Conservation (phyloP, 164 flowering plant genomes). For the Annona cherimola region DNA sequence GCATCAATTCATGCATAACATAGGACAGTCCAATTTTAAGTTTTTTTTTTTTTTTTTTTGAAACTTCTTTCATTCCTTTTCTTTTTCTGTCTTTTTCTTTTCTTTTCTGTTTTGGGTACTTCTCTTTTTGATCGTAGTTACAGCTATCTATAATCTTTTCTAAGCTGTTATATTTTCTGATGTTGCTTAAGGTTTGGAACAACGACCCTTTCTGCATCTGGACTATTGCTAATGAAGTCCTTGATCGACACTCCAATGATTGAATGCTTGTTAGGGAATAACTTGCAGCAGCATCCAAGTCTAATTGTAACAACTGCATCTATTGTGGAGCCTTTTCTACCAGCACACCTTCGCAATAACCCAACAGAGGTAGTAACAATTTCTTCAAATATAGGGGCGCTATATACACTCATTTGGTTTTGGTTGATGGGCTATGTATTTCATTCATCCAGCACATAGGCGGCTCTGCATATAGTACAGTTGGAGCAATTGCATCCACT, state of each 20-base stretch:
- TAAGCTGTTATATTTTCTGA: background rate
- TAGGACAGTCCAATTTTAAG: background rate
- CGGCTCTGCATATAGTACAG: too few species aligned
- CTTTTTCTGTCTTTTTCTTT: too few species aligned
- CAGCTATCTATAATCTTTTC: background rate
- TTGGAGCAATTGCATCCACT: too few species aligned
- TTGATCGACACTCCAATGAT: slow-evolving; percentile 23
- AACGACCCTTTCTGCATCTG: slow-evolving; percentile 87
- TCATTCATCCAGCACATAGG: background rate
- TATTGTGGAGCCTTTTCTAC: slow-evolving; percentile 73
- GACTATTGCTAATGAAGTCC: slow-evolving; percentile 53
- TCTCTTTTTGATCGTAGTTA: background rate
- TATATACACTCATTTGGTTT: background rate
- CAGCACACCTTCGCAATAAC: slow-evolving; percentile 28
- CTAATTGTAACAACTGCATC: slow-evolving; percentile 78
- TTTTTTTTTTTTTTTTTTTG: too few species aligned
- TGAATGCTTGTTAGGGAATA: slow-evolving; percentile 12
- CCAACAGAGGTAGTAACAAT: slow-evolving; percentile 33
- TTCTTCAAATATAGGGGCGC: background rate
- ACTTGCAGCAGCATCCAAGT: background rate
- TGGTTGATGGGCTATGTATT: background rate
- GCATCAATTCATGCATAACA: background rate
- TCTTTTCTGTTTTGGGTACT: background rate
- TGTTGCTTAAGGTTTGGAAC: slow-evolving; percentile 54
- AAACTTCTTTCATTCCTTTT: background rate